Conservation (phyloP, 805 yeast species). For the Cyberlindnera subsufficiens region DNA sequence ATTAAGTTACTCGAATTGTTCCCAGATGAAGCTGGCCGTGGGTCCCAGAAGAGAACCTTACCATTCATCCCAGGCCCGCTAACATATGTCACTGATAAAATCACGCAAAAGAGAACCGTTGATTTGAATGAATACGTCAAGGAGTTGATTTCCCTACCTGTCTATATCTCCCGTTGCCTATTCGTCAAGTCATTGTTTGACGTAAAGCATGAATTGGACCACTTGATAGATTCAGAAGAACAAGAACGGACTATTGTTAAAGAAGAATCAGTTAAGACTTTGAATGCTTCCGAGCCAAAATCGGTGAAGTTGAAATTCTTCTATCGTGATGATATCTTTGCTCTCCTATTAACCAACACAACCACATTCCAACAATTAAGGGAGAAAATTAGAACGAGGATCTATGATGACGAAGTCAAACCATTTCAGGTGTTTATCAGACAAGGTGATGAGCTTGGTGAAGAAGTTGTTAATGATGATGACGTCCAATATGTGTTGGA, state of each 20-base stretch:
- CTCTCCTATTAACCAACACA: constrained; percentile 47
- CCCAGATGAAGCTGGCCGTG: constrained; percentile 89
- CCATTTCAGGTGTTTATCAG: constrained; percentile 31
- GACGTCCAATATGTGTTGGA: constrained; percentile 29
- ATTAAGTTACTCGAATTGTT: constrained; percentile 73
- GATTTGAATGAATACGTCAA: constrained; percentile 53
- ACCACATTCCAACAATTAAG: constrained; percentile 44
- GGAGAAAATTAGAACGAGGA: constrained; percentile 45
- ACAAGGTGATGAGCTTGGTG: constrained; percentile 25
- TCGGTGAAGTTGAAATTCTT: constrained; percentile 62
- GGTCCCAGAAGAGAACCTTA: constrained; percentile 63
- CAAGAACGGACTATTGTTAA: constrained; percentile 25
- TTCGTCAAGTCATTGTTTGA: constrained; percentile 70
- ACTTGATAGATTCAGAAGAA: constrained; percentile 11
- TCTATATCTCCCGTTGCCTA: constrained; percentile 63
- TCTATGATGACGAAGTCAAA: constrained; percentile 31
- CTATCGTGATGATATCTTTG: constrained; percentile 78
- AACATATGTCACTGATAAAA: constrained; percentile 79
- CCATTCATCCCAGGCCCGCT: constrained; percentile 97
- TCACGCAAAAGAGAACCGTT: constrained; percentile 47
- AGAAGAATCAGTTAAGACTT: constrained; percentile 19
- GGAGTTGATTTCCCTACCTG: constrained; percentile 64
- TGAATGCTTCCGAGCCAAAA: constrained; percentile 10
- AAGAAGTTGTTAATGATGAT: constrained; percentile 27
- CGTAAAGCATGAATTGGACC: constrained; percentile 32